A percentile compares a stretch with the other conserved stretches of the same genome.
Evolutionary conservation across 179 eudicot species (phyloP).

Genomic region (Sideroxylon spinosum): DNA sequence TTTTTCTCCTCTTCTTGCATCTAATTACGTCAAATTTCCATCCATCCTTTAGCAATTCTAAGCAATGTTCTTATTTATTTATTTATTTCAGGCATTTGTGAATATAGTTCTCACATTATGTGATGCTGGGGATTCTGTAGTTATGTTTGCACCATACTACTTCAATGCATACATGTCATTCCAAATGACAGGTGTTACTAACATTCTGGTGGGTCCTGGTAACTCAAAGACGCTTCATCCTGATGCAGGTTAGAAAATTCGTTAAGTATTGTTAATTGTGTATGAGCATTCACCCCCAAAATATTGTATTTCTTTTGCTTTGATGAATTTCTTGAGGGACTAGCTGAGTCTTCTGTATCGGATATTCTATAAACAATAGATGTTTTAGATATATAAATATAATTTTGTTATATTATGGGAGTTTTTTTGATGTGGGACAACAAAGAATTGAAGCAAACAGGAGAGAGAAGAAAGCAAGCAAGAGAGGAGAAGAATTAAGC

Average conservation of each 20-base stretch:
- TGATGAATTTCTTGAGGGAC: background rate
- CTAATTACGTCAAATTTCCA: background rate
- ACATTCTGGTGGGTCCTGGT: slow-evolving; percentile 93
- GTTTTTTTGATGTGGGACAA: background rate
- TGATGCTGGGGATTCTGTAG: slow-evolving; percentile 97
- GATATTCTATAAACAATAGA: background rate
- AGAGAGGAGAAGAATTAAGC: too few species aligned
- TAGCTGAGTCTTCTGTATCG: background rate
- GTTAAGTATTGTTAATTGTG: background rate
- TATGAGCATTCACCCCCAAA: background rate
- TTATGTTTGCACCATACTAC: slow-evolving; percentile 98
- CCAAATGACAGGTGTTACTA: slow-evolving; percentile 95
- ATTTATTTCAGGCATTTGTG: slow-evolving; percentile 78
- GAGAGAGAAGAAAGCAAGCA: too few species aligned
- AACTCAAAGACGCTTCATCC: slow-evolving; percentile 75
- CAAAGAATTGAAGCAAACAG: background rate
- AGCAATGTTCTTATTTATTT: background rate
- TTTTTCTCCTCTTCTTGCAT: background rate
- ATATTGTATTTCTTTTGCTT: background rate
- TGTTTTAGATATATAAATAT: background rate
- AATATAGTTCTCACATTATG: slow-evolving; percentile 94
- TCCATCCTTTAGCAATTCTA: background rate
- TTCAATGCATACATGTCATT: slow-evolving; percentile 99
- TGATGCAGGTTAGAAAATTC: slow-evolving; percentile 72
- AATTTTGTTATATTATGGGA: slow-evolving; percentile 1